These are phyloP conservation scores for Chrysanthemum lavandulifolium DNA, from an alignment of 129 eudicot species.

Conservation along the genomic window DNA sequence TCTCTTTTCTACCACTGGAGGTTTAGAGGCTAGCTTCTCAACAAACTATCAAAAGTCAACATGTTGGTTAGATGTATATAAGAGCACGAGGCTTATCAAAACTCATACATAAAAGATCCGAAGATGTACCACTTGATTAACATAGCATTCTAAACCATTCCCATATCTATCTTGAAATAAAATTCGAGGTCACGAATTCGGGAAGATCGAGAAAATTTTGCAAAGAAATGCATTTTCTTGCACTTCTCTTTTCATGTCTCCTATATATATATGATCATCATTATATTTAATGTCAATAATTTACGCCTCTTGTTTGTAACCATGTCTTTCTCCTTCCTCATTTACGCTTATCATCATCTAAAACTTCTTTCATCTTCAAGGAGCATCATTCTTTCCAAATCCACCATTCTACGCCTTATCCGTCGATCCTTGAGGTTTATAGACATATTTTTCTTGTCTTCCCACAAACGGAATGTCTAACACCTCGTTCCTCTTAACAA, in stretches of 20 bases:
- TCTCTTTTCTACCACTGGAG: too few relatives aligned
- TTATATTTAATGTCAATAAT: conserved; percentile 22
- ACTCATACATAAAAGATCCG: too few relatives aligned
- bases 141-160: too few relatives aligned
- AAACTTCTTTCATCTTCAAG: conserved; percentile 26
- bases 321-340: conserved; percentile 23
- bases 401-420: conserved; percentile 20
- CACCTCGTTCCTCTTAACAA: conserved; percentile 8
- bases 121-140: too few relatives aligned
- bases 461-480: conserved; percentile 7
- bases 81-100: too few relatives aligned
- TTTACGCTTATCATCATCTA: conserved; percentile 21
- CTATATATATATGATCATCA: conserved; percentile 17
- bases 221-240: conserved; percentile 5
- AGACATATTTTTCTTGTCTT: conserved; percentile 28
- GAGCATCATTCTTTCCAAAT: conserved; percentile 25
- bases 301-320: conserved; percentile 30
- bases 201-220: too few relatives aligned
- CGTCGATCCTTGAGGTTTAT: conserved; percentile 11
- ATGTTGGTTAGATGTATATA: too few relatives aligned
- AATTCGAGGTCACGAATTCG: too few relatives aligned
- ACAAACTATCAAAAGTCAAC: too few relatives aligned
- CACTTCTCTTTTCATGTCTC: conserved; percentile 9
- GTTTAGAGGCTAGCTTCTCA: too few relatives aligned
- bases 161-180: too few relatives aligned